Evolutionary conservation across 345 rosid species (phyloP), one percentile per base, ranked within the genome.

Genomic region (Eucalyptus tenuipes): DNA sequence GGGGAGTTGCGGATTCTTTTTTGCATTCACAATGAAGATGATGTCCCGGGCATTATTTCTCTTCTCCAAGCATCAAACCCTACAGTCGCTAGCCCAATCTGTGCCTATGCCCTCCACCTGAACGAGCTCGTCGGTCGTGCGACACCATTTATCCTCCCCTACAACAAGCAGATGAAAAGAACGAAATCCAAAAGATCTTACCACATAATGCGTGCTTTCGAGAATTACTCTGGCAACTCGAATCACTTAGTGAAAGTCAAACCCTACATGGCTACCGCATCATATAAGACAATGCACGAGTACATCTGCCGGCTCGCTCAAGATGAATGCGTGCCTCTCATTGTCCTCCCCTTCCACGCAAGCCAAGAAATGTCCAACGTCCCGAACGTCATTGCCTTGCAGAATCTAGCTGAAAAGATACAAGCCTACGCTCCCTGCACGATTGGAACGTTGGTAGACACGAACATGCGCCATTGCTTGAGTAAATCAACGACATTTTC

Each of bases 21-120:
- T 24, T 90, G 95, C 42, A 86, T 92, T 84, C 92, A 91, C 86
- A 4, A 22, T 8, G 93, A 93, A 66, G 89, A 91, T 7, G 86
- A 89, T 68, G 91, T 91, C 47, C 90, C 79, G 24, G 57, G 92
- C 37, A 86, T 90, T 33, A 90, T 92, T 7, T 25, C 90, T 40
- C 87, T 93, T 33, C 89, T 93, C 7, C 89, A 93, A 88, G 90
- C 93, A 13, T 81, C 79, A 4, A 90, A 88, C 57, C 88, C 91
- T 5, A 89, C 86, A 4, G 13, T 4, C 11, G 16, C 3, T 7
- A 90, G 90, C 68, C 89, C 91, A 2, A 22, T 90, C 37, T 86
- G 61, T 12, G 91, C 86, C 45, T 88, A 90, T 6, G 89, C 86
- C 3, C 49, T 91, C 8, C 92, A 91, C 87, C 88, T 87, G 3